phyloP scores from a whole-genome alignment of 2,329 filamentous ascomycete genomes.

The Trichophaea hybrida region DNA sequence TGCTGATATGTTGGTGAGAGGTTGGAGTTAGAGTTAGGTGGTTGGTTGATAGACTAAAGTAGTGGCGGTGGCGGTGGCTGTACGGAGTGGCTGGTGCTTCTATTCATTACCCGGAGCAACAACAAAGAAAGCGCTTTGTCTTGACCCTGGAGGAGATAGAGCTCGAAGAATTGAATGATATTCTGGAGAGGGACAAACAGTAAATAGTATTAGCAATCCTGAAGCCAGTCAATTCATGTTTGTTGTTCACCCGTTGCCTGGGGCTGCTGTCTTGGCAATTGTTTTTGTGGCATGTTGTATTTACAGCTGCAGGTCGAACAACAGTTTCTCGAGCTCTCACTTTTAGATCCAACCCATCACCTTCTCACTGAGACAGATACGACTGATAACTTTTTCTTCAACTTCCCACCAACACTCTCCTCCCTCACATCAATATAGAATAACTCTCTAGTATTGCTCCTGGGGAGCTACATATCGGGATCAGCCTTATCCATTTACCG shows the following conservation, averaged over 20 bases:
- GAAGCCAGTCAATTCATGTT: no score
- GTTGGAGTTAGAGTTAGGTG: not conserved
- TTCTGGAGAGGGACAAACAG: no score
- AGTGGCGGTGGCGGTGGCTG: no score
- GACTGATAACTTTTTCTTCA: not conserved
- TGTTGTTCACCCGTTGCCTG: not conserved
- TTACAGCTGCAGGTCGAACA: not conserved
- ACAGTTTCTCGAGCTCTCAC: not conserved
- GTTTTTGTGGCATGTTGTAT: not conserved
- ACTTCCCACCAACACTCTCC: not conserved
- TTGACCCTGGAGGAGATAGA: no score
- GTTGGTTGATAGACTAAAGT: no score
- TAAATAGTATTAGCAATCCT: no score
- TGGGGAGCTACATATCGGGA: not conserved
- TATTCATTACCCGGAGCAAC: no score
- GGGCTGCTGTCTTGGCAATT: not conserved
- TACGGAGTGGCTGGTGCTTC: no score
- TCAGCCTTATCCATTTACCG: constrained; percentile 2
- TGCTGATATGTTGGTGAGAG: not conserved
- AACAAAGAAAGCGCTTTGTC: no score
- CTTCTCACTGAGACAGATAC: not conserved
- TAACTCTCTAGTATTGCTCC: not conserved
- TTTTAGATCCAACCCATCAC: not conserved
- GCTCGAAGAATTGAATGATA: no score
- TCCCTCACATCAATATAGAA: not conserved